A percentile compares a stretch with the other conserved stretches of the same genome.
Evolutionary conservation across 306 rosid species (phyloP).

Genomic region (Vachellia pachyceras): DNA sequence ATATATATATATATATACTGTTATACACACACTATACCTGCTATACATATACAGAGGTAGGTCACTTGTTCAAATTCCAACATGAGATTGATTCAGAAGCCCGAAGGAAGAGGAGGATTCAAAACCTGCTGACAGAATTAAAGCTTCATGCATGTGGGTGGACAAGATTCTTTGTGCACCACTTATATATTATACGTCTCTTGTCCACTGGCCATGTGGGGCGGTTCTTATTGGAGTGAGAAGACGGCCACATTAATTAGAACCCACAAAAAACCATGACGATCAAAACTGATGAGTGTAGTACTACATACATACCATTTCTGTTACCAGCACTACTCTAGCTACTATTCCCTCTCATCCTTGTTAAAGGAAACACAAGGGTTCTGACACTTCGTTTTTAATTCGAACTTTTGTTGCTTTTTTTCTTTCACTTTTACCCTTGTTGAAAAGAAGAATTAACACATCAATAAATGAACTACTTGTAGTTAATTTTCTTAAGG

Average conservation of each 20-base stretch:
- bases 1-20: no score
- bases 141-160: constrained; percentile 23
- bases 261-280: constrained; percentile 28
- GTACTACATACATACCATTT: constrained; percentile 17
- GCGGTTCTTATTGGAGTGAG: constrained; percentile 26
- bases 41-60: constrained; percentile 8
- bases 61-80: constrained; percentile 21
- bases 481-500: not conserved
- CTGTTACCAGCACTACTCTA: constrained; percentile 25
- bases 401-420: not conserved
- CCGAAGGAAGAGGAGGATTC: constrained; percentile 15
- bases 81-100: constrained; percentile 36
- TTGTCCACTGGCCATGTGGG: constrained; percentile 15
- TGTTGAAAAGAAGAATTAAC: not conserved
- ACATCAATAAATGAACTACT: not conserved
- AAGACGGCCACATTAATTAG: constrained; percentile 19
- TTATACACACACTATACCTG: not conserved
- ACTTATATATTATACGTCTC: constrained; percentile 29
- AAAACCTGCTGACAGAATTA: constrained; percentile 39
- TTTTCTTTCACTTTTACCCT: not conserved
- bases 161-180: constrained; percentile 38
- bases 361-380: not conserved
- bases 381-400: not conserved
- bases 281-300: not conserved
- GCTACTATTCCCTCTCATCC: not conserved